Evolutionary conservation across 2,329 filamentous ascomycete genomes (phyloP).

Genomic region (Claviceps sp.): DNA sequence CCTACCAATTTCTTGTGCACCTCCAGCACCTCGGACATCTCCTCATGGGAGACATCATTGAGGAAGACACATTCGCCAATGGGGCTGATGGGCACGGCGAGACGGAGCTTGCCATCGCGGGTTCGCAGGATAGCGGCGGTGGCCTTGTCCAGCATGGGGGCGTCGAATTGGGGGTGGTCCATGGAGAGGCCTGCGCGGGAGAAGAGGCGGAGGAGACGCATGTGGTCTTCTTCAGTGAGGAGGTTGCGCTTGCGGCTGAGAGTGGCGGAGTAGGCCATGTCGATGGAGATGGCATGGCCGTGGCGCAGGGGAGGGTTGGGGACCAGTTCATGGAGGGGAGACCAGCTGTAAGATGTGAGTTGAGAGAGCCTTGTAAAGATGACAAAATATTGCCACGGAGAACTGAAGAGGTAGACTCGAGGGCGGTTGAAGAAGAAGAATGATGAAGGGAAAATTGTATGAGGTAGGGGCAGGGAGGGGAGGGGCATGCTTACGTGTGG

Average conservation of each 20-base stretch:
- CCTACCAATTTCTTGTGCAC: slow-evolving; percentile 52
- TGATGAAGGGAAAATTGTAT: neutral
- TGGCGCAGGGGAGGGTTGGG: slow-evolving; percentile 56
- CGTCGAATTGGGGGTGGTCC: slow-evolving; percentile 56
- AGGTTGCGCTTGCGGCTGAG: slow-evolving; percentile 50
- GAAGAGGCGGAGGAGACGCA: slow-evolving; percentile 51
- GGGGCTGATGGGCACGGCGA: slow-evolving; percentile 51
- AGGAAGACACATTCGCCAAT: slow-evolving; percentile 54
- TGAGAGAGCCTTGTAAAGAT: neutral
- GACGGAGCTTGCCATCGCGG: slow-evolving; percentile 52
- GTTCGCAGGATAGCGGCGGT: slow-evolving; percentile 60
- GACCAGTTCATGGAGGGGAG: slow-evolving; percentile 56
- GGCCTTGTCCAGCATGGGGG: slow-evolving; percentile 48
- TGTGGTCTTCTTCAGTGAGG: slow-evolving; percentile 46
- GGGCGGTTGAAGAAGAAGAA: neutral
- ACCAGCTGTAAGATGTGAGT: slow-evolving; percentile 37
- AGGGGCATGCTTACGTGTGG: slow-evolving; percentile 40
- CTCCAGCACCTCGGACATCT: slow-evolving; percentile 46
- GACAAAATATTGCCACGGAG: too few species aligned
- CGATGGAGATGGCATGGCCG: slow-evolving; percentile 61
- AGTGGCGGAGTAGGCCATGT: slow-evolving; percentile 64
- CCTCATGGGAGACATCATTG: slow-evolving; percentile 49
- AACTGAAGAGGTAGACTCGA: neutral
- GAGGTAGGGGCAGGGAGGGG: neutral
- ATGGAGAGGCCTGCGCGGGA: slow-evolving; percentile 58